Conservation (phyloP, 2,329 filamentous ascomycete species). For the Blumeria graminis region DNA sequence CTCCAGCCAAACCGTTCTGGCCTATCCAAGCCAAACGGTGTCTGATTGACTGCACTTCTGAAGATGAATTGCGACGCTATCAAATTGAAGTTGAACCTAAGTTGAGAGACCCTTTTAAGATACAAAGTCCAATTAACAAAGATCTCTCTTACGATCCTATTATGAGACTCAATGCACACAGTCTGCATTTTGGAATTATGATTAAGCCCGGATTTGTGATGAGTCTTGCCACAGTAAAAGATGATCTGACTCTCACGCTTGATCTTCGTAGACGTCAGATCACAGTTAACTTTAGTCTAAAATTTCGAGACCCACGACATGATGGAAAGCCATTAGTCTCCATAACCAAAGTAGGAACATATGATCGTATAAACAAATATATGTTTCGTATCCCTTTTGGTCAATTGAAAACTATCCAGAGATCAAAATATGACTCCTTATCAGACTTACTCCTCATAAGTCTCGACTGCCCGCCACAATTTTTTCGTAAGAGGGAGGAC, state of each 20-base stretch:
- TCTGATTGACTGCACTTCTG: conserved; percentile 1
- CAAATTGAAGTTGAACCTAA: conserved; percentile 9
- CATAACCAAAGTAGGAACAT: conserved; percentile 3
- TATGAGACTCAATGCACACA: conserved; percentile 20
- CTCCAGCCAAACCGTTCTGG: conserved; percentile 29
- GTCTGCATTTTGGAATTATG: conserved; percentile 38
- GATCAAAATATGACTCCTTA: conserved; percentile 14
- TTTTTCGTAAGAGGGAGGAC: conserved; percentile 14
- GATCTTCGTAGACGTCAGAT: conserved; percentile 19
- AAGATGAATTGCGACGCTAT: conserved; percentile 6
- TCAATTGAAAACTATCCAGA: conserved; percentile 22
- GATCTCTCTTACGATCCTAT: conserved; percentile 14
- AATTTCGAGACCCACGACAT: conserved; percentile 10
- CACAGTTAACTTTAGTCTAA: conserved; percentile 19
- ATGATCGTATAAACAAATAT: conserved; percentile 12
- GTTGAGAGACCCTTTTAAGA: conserved; percentile 1
- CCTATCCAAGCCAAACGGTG: neutral
- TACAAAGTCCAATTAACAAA: conserved; percentile 15
- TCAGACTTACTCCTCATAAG: conserved; percentile 22
- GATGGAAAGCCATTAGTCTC: conserved; percentile 1
- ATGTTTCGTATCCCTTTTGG: conserved; percentile 17
- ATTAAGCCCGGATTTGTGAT: conserved; percentile 30
- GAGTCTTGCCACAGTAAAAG: conserved; percentile 24
- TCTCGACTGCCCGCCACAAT: conserved; percentile 21
- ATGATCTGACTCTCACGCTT: conserved; percentile 17